Conservation (phyloP, 2,329 filamentous ascomycete genomes). For the Fusarium redolens region DNA sequence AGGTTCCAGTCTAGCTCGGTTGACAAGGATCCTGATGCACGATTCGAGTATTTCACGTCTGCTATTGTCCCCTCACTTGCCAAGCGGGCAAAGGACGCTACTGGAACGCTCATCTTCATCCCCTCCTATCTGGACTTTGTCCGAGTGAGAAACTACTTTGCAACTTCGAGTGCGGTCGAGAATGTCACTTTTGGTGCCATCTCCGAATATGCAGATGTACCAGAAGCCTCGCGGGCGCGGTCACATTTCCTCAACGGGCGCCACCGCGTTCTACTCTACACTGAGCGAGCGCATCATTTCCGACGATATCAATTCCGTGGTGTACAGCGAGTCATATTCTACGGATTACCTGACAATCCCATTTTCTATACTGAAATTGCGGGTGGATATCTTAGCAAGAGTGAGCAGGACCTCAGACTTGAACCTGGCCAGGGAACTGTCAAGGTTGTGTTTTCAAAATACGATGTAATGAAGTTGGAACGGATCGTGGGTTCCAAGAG, state of each 20-base stretch:
- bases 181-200: conserved; percentile 76
- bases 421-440: conserved; percentile 70
- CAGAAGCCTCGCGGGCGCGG: conserved; percentile 84
- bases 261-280: conserved; percentile 88
- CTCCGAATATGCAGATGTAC: conserved; percentile 85
- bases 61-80: conserved; percentile 81
- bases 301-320: conserved; percentile 85
- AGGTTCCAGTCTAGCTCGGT: conserved; percentile 81
- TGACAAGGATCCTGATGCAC: conserved; percentile 81
- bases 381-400: conserved; percentile 72
- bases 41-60: conserved; percentile 91
- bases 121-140: conserved; percentile 97
- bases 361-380: conserved; percentile 82
- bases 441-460: conserved; percentile 81
- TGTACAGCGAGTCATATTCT: conserved; percentile 87
- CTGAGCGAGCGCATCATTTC: conserved; percentile 97
- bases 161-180: conserved; percentile 70
- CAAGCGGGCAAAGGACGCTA: conserved; percentile 71
- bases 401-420: conserved; percentile 65
- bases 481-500: conserved; percentile 85
- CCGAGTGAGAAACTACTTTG: conserved; percentile 90
- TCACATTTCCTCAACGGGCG: conserved; percentile 88
- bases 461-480: conserved; percentile 90
- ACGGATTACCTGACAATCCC: conserved; percentile 89
- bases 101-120: conserved; percentile 86